phyloP scores from a whole-genome alignment of 2,329 filamentous ascomycete species.

The Ophiosphaerella korrae region DNA sequence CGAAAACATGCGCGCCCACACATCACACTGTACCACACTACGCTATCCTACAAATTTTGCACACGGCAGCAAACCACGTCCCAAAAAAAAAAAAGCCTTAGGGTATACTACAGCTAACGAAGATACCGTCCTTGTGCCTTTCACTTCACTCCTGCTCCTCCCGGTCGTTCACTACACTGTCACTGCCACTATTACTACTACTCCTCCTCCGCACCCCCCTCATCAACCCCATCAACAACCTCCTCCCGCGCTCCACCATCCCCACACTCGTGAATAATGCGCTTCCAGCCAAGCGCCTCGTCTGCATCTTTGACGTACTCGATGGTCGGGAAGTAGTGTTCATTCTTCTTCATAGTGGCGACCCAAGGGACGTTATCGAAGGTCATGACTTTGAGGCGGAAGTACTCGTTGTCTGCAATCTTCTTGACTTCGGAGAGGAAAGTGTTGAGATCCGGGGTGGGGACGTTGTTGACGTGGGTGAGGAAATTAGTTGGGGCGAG shows the following conservation, averaged over 20 bases:
- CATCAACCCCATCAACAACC: slow-evolving; percentile 33
- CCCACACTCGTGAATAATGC: slow-evolving; percentile 60
- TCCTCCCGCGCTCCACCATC: slow-evolving; percentile 43
- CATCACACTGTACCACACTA: no score
- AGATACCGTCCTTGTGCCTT: no score
- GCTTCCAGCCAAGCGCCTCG: slow-evolving; percentile 61
- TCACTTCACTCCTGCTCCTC: slow-evolving; percentile 10
- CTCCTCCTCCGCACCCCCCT: slow-evolving; percentile 36
- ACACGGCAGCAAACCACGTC: no score
- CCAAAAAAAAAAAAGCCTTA: no score
- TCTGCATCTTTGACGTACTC: slow-evolving; percentile 65
- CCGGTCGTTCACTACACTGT: not conserved
- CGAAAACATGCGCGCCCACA: no score
- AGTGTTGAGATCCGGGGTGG: slow-evolving; percentile 78
- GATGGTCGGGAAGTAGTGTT: slow-evolving; percentile 83
- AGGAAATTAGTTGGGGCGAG: slow-evolving; percentile 97
- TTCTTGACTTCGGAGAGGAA: slow-evolving; percentile 83
- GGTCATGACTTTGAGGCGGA: slow-evolving; percentile 94
- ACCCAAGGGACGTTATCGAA: slow-evolving; percentile 99
- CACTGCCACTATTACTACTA: not conserved
- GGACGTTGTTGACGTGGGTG: slow-evolving; percentile 88
- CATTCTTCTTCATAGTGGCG: slow-evolving; percentile 99
- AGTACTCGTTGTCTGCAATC: slow-evolving; percentile 97
- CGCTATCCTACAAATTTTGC: no score
- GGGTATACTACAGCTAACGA: no score